Evolutionary conservation across 1,139 yeast species (phyloP), one percentile per base, ranked within the genome.

Genomic region (Yamadazyma atlantica): DNA sequence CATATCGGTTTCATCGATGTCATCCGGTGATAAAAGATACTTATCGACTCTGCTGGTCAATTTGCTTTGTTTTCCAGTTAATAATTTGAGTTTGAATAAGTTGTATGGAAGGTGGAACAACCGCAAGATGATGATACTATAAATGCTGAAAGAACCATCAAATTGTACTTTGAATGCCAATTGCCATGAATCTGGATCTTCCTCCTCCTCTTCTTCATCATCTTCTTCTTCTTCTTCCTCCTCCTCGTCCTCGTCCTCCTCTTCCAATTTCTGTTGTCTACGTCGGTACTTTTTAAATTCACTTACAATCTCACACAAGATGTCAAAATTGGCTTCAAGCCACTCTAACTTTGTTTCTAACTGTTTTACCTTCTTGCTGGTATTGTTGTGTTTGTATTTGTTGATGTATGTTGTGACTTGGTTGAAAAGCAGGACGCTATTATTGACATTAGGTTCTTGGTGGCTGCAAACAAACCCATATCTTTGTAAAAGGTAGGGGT

Each of bases 401-500:
- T 73, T 73, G 29, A 73, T 58, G 38, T 69, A 64, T 34, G 58
- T 57, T 29, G 66, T 51, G 37, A 82, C 58, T 50, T 82, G 85
- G 4, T 69, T 66, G 1, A 81, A 79, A 22, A 85, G 53, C 39
- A 77, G 69, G 15, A 85, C 73, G 3, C 72, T 56, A 47, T 85
- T 90, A 51, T 75, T 73, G 16, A 66, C 64, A 50, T 86, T 85
- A 29, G 54, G 49, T 31, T 70, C 64, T 42, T 64, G 60, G 11
- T 19, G 18, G 2, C 9, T 19, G 18, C 37, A 28, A 5, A 83
- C 75, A 55, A 88, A 87, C 0, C 95, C 96, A 52, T 87, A 88
- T 41, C 86, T 72, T 18, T 88, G 80, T 12, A 88, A 59, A 29
- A 88, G 63, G 33, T 78, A 73, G 0, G 85, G 72, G 49, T 85